Conservation (phyloP, 305 asterid species). For the Fraxinus paxiana region DNA sequence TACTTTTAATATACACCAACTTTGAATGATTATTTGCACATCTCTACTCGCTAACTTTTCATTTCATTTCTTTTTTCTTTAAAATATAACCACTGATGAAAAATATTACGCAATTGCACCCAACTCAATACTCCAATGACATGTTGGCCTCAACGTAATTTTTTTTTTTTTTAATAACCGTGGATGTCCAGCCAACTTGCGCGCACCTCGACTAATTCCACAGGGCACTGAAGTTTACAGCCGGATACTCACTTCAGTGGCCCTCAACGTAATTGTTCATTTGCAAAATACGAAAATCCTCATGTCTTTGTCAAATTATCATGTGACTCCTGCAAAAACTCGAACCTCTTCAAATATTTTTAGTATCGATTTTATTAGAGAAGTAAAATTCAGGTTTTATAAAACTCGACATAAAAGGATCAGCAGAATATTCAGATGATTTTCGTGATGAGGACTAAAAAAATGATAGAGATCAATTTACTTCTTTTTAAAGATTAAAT, state of each 20-base stretch:
- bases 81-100: neutral
- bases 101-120: neutral
- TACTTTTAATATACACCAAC: neutral
- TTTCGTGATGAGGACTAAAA: neutral
- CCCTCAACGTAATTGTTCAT: neutral
- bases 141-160: neutral
- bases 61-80: neutral
- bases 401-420: neutral
- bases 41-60: neutral
- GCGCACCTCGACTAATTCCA: too few species aligned
- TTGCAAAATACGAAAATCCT: neutral
- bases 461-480: neutral
- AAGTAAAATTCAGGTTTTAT: neutral
- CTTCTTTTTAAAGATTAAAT: neutral
- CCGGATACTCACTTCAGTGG: too few species aligned
- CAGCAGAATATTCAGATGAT: neutral
- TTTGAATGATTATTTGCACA: neutral
- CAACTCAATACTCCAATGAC: neutral
- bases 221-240: too few species aligned
- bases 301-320: neutral
- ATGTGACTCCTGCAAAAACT: neutral
- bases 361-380: neutral
- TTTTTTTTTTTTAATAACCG: too few species aligned
- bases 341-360: neutral
- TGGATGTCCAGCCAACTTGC: too few species aligned